Conservation (phyloP, 306 rosid species). For the Gynostemma pentaphyllum region DNA sequence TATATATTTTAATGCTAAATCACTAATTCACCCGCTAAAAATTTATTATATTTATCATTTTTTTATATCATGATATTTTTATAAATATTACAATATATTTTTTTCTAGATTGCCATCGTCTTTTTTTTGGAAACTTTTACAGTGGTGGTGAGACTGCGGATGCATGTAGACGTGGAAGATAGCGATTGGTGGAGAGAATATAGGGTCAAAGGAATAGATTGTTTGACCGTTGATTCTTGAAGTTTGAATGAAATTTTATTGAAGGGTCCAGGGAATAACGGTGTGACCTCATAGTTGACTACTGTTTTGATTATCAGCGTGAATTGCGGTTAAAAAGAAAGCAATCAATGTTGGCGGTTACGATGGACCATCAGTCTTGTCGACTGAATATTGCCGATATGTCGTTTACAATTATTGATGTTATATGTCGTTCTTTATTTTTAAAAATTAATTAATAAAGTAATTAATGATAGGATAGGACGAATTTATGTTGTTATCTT, state of each 20-base stretch:
- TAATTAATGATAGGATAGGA: too few species aligned
- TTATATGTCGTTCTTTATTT: not conserved
- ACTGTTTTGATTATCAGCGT: not conserved
- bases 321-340: slow-evolving; percentile 8
- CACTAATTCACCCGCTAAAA: too few species aligned
- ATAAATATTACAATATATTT: too few species aligned
- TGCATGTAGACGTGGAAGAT: not conserved
- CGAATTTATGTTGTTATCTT: too few species aligned
- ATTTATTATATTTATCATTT: too few species aligned
- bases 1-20: too few species aligned
- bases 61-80: too few species aligned
- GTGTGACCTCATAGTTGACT: not conserved
- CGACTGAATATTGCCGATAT: slow-evolving; percentile 4
- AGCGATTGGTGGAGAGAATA: not conserved
- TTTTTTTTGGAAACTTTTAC: too few species aligned
- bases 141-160: too few species aligned
- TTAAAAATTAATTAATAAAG: too few species aligned
- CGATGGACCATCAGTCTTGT: not conserved
- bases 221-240: not conserved
- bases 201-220: not conserved
- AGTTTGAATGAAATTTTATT: not conserved
- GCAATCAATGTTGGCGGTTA: slow-evolving; percentile 9
- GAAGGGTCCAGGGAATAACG: not conserved
- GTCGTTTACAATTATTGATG: not conserved
- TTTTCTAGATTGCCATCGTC: not conserved